Conservation (phyloP, 768 basidiomycete species). For the Tulasnella sp. region DNA sequence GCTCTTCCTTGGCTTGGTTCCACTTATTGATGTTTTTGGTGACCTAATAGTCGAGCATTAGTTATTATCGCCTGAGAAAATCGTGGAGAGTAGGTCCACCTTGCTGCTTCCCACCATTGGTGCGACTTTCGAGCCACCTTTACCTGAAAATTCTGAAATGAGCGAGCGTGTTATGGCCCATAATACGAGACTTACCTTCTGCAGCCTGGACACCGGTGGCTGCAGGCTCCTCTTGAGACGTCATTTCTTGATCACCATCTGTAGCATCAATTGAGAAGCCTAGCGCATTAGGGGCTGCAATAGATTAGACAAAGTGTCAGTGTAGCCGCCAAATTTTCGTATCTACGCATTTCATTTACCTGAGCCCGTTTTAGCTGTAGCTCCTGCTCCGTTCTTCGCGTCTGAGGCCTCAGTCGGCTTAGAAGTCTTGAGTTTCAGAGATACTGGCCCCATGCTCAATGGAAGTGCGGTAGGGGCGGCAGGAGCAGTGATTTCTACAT, state of each 20-base stretch:
- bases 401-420: not conserved
- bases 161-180: not conserved
- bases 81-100: constrained; percentile 33
- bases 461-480: constrained; percentile 13
- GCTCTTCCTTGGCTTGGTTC: constrained; percentile 90
- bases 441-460: constrained; percentile 7
- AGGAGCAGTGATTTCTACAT: too few species aligned
- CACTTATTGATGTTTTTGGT: constrained; percentile 90
- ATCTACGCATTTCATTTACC: too few species aligned
- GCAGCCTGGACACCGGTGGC: not conserved
- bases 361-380: too few species aligned
- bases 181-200: not conserved
- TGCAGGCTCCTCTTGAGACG: not conserved
- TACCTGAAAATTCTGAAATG: not conserved
- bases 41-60: constrained; percentile 37
- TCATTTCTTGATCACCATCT: not conserved
- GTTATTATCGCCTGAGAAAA: constrained; percentile 2
- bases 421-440: constrained; percentile 14
- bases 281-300: not conserved
- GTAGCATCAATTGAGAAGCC: constrained; percentile 1
- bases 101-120: constrained; percentile 79
- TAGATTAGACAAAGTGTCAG: too few species aligned
- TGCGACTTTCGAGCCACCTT: constrained; percentile 35
- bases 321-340: too few species aligned
- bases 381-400: too few species aligned